Percentiles rank a stretch among this genome's conserved stretches.
phyloP scores from a whole-genome alignment of 345 rosid species.

The Citrus sp. region DNA sequence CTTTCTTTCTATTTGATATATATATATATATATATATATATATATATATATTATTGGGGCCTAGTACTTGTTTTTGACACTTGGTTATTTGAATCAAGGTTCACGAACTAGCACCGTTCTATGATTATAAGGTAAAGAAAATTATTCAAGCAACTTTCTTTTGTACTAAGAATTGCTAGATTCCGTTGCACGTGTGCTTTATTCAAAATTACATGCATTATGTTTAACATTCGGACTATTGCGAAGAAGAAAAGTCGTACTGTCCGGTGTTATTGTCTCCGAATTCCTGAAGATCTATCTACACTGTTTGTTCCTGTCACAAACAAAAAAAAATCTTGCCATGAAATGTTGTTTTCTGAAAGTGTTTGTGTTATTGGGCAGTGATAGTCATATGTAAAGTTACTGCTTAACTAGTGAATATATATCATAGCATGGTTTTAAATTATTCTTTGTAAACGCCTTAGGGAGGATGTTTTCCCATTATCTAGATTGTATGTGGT shows the following conservation, averaged over 20 bases:
- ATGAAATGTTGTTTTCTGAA: too few relatives aligned
- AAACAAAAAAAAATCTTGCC: too few relatives aligned
- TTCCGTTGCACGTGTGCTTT: neutral
- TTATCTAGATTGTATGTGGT: neutral
- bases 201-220: neutral
- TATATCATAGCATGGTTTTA: neutral
- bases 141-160: neutral
- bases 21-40: neutral
- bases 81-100: neutral
- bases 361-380: neutral
- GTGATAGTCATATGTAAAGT: neutral
- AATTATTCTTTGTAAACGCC: neutral
- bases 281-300: neutral
- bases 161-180: neutral
- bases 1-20: neutral
- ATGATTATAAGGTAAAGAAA: neutral
- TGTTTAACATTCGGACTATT: neutral
- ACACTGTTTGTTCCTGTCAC: too few relatives aligned
- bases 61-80: neutral
- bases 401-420: neutral
- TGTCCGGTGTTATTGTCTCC: neutral
- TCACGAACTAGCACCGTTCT: neutral
- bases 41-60: neutral
- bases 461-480: neutral
- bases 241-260: neutral